Percentiles rank a stretch among this genome's conserved stretches.
phyloP scores from a whole-genome alignment of 2,329 filamentous ascomycete species.

The Aspergillus pseudonomiae region DNA sequence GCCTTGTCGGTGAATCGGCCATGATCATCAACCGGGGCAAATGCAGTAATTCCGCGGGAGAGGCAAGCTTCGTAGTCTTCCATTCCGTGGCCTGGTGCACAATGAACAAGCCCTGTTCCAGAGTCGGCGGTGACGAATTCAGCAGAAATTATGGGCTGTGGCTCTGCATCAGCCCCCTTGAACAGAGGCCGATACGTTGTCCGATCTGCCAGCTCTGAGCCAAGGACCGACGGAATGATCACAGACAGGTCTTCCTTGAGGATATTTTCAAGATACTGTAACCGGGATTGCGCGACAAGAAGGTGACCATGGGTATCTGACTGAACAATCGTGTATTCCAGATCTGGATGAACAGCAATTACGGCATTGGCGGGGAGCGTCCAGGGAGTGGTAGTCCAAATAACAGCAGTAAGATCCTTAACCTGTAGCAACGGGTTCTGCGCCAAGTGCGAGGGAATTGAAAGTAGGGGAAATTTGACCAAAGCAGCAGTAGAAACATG shows the following conservation, averaged over 20 bases:
- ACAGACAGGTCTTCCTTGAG: constrained; percentile 55
- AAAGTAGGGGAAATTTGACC: constrained; percentile 72
- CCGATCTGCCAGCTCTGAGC: constrained; percentile 64
- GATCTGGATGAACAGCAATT: constrained; percentile 75
- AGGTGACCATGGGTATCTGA: constrained; percentile 61
- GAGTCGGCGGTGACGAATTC: constrained; percentile 87
- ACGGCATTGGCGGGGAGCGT: constrained; percentile 91
- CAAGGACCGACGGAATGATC: constrained; percentile 61
- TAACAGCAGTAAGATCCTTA: constrained; percentile 71
- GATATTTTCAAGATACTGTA: constrained; percentile 60
- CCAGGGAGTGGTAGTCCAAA: constrained; percentile 99
- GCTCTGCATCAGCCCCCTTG: constrained; percentile 57
- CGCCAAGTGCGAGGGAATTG: constrained; percentile 49
- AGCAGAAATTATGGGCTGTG: constrained; percentile 76
- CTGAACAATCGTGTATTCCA: constrained; percentile 72
- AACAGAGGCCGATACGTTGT: constrained; percentile 73
- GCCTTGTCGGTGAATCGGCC: constrained; percentile 81
- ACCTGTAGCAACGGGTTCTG: constrained; percentile 45
- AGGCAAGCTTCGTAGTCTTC: constrained; percentile 89
- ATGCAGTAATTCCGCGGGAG: constrained; percentile 69
- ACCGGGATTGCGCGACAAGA: constrained; percentile 71
- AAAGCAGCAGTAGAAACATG: constrained; percentile 64
- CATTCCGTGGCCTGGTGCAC: constrained; percentile 93
- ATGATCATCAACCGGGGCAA: constrained; percentile 80
- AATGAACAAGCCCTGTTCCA: constrained; percentile 93